Evolutionary conservation across 2,329 filamentous ascomycete species (phyloP), one percentile per base, ranked within the genome.

Genomic region (Xenosphaeropsis pyriputrescens): DNA sequence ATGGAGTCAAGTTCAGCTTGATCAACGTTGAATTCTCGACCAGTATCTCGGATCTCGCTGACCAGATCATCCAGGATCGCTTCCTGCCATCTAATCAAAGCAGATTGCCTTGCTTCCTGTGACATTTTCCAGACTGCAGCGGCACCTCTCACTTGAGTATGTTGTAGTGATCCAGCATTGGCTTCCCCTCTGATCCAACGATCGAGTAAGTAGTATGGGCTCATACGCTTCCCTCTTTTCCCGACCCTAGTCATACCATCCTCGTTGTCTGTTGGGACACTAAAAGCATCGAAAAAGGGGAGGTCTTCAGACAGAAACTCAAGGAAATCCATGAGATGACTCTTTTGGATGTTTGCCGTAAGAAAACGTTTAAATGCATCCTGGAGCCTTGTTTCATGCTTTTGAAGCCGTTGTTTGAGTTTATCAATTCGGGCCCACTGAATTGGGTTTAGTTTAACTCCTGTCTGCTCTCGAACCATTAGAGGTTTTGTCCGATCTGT

Each of bases 261-360:
- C 0, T 59, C 44, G 0, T 51, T 11, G 12, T 26, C 43, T 0
- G 57, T 43, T 0, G 75, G 72, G 0, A 76, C 43, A 1, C 50
- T 51, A 6, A 85, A 70, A 0, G 77, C 73, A 2, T 70, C 60
- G 47, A 67, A 73, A 42, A 70, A 79, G 0, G 57, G 51, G 0
- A 58, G 50, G 11, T 71, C 65, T 1, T 65, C 56, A 0, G 67
- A 60, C 0, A 60, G 64, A 43, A 81, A 78, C 38, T 70, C 65
- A 0, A 71, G 55, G 26, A 58, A 57, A 1, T 61, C 57, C 18
- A 64, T 50, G 1, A 69, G 16, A 17, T 46, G 50, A 44, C 43
- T 43, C 38, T 43, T 39, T 1, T 32, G 19, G 2, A 43, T 30
- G 14, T 49, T 49, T 6, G 41, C 39, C 2, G 36, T 33, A 11